A percentile compares a stretch with the other conserved stretches of the same genome.
Evolutionary conservation across 257 asterid species (phyloP).

Genomic region (Solanum sejunctum): DNA sequence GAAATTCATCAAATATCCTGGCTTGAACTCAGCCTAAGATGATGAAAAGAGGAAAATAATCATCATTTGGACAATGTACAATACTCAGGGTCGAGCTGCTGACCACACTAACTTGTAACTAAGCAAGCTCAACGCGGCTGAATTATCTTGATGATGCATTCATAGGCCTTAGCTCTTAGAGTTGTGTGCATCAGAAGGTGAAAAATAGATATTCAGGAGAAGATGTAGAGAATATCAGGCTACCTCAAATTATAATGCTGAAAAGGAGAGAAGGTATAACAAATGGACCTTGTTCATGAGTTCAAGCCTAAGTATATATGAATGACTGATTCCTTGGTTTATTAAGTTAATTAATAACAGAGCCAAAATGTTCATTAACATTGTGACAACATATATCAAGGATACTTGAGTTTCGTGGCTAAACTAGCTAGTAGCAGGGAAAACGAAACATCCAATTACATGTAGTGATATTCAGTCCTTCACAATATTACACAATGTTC

Average conservation of each 20-base stretch:
- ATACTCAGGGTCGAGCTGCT: neutral
- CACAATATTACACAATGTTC: neutral
- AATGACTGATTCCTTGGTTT: neutral
- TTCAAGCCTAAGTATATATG: neutral
- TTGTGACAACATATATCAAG: neutral
- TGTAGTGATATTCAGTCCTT: neutral
- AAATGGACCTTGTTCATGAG: neutral
- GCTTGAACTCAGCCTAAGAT: neutral
- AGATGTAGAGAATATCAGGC: neutral
- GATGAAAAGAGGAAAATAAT: slow-evolving; percentile 14
- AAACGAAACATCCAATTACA: neutral
- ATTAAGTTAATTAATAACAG: neutral
- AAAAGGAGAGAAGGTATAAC: neutral
- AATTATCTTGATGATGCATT: neutral
- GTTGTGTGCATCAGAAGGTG: neutral
- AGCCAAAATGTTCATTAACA: neutral
- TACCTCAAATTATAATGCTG: neutral
- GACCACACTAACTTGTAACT: neutral
- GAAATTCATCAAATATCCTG: neutral
- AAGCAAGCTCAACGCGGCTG: neutral
- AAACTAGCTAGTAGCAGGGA: neutral
- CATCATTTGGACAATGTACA: neutral
- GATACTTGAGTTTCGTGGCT: neutral
- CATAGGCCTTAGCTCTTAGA: neutral
- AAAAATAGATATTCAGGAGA: neutral